Base-by-base conservation (phyloP, 2,329 filamentous ascomycete genomes). In the Nemania diffusa region DNA sequence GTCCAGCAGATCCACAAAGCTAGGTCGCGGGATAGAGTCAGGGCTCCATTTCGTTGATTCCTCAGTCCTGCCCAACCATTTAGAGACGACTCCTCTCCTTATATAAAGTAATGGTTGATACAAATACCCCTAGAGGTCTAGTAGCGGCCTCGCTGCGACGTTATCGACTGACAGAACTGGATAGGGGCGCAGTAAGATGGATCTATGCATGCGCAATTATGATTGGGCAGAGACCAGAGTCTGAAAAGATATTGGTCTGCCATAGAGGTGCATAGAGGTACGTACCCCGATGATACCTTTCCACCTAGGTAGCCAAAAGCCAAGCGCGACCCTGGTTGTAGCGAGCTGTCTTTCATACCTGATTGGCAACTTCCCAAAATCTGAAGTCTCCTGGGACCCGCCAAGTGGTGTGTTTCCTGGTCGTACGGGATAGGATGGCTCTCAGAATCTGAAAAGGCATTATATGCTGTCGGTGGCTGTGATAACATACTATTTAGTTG, bases 371-470 rank as follows among this genome's bases (percentile, higher is more conserved):
- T 26, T 22, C 51, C 60, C 51, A 62, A 15, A 62, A 62, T 62
- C 60, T 62, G 60, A 62, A 62, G 51, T 11, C 26, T 37, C 51
- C 29, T 37, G 37, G 29, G 52, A 7, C 44, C 50, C 52, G 20
- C 50, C n/a, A 29, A 40, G 27, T 48, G 60, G 51, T 42, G 52
- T 37, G 42, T 42, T 50, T 50, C 50, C 58, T 57, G 22, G 37
- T 20, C 51, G 27, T 42, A 37, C 27, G n/a, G 13, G 60, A 63
- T 58, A 52, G 53, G 62, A 50, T 58, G 55, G 53, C 32, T 34
- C 46, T 24, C 62, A 64, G 53, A 64, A 64, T 64, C 62, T 64
- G 32, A 58, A 64, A 58, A 24, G n/a, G 34, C 20, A 50, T 51
- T 63, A 42, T 51, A 37, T 48, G 20, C n/a, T 32, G 27, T 29